A percentile compares a stretch with the other conserved stretches of the same genome.
These are phyloP conservation scores for Rutstroemia sp. DNA, from an alignment of 2,329 filamentous ascomycete species.

Conservation along the genomic window DNA sequence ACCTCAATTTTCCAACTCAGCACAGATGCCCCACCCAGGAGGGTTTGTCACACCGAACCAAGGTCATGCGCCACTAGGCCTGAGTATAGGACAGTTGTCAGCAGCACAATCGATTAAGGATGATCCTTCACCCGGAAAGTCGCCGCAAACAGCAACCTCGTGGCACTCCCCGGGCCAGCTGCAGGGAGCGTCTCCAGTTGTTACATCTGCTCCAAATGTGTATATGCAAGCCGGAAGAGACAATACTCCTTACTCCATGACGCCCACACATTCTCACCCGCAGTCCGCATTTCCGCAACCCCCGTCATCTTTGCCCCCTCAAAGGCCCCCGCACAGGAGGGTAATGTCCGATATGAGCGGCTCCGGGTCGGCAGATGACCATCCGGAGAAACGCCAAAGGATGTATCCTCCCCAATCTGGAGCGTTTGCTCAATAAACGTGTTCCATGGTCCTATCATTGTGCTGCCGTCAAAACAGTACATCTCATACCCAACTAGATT, in stretches of 20 bases:
- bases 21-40: conserved; percentile 21
- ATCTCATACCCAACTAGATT: not conserved
- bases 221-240: conserved; percentile 26
- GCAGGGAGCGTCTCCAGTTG: conserved; percentile 24
- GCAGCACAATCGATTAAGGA: conserved; percentile 27
- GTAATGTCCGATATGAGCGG: conserved; percentile 27
- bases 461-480: not conserved
- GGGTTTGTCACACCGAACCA: conserved; percentile 21
- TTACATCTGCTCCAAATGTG: conserved; percentile 18
- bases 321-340: conserved; percentile 24
- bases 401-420: conserved; percentile 23
- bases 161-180: conserved; percentile 30
- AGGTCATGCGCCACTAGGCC: conserved; percentile 20
- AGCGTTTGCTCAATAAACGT: conserved; percentile 18
- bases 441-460: not conserved
- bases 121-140: conserved; percentile 28
- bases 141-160: conserved; percentile 24
- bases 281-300: conserved; percentile 17
- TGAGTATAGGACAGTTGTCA: conserved; percentile 27
- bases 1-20: conserved; percentile 13
- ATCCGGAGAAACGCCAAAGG: conserved; percentile 28
- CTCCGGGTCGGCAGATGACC: conserved; percentile 19
- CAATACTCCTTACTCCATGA: conserved; percentile 24
- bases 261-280: conserved; percentile 22
- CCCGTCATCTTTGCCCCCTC: conserved; percentile 9